Evolutionary conservation across 2,329 filamentous ascomycete species (phyloP).

Genomic region (Fusarium sarcochroum): DNA sequence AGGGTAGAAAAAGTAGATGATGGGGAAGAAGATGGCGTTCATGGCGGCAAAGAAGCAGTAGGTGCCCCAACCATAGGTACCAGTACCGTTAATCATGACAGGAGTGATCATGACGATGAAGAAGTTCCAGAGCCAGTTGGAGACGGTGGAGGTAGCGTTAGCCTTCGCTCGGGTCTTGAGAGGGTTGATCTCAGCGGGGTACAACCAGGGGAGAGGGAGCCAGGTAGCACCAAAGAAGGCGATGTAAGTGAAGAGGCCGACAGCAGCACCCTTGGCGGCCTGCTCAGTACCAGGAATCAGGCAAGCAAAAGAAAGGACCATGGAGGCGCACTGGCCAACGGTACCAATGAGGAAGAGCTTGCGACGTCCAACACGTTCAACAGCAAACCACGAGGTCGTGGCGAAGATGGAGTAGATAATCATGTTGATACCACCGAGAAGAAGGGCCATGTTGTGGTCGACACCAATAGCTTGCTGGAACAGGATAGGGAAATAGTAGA

Average conservation of each 20-base stretch:
- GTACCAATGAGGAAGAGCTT: slow-evolving; percentile 63
- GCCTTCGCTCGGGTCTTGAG: slow-evolving; percentile 68
- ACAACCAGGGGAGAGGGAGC: slow-evolving; percentile 72
- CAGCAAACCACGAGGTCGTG: slow-evolving; percentile 67
- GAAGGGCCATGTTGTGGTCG: slow-evolving; percentile 61
- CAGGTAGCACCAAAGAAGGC: slow-evolving; percentile 77
- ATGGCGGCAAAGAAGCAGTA: slow-evolving; percentile 67
- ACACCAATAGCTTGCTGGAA: slow-evolving; percentile 55
- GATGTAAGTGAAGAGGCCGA: slow-evolving; percentile 78
- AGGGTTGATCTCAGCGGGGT: slow-evolving; percentile 73
- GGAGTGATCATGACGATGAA: slow-evolving; percentile 81
- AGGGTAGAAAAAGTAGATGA: slow-evolving; percentile 63
- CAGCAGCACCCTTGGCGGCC: slow-evolving; percentile 74
- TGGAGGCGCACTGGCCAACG: slow-evolving; percentile 65
- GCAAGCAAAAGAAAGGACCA: slow-evolving; percentile 73
- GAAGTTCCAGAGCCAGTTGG: slow-evolving; percentile 78
- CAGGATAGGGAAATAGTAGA: slow-evolving; percentile 73
- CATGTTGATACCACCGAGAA: slow-evolving; percentile 66
- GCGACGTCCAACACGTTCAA: slow-evolving; percentile 62
- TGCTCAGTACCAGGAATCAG: slow-evolving; percentile 73
- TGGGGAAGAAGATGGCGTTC: slow-evolving; percentile 64
- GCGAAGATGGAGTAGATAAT: slow-evolving; percentile 71
- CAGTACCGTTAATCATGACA: slow-evolving; percentile 73
- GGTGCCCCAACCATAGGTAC: slow-evolving; percentile 65
- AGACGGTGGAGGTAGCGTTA: slow-evolving; percentile 69